Evolutionary conservation across 345 rosid species (phyloP).

Genomic region (Adansonia digitata): DNA sequence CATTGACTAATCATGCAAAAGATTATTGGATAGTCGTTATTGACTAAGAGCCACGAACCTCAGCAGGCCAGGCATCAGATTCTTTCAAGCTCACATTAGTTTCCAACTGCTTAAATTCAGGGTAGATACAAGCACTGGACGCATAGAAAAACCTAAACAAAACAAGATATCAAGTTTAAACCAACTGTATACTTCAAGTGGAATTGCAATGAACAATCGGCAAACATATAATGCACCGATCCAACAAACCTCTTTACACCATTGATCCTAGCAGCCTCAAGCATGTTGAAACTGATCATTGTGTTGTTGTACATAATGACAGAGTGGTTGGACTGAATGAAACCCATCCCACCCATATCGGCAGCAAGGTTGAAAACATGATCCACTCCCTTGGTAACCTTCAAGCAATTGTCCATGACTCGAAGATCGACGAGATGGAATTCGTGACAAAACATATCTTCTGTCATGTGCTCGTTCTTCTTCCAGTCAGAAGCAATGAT

Average conservation of each 20-base stretch:
- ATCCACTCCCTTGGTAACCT: conserved; percentile 65
- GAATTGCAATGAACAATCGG: background rate
- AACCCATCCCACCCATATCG: conserved; percentile 99
- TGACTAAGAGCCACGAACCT: conserved; percentile 33
- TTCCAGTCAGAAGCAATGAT: conserved; percentile 98
- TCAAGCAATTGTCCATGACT: conserved; percentile 96
- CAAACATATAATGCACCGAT: background rate
- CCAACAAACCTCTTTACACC: conserved; percentile 69
- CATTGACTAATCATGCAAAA: background rate
- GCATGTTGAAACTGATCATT: conserved; percentile 97
- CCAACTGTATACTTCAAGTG: background rate
- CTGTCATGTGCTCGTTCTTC: conserved; percentile 99
- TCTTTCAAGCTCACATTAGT: conserved; percentile 98
- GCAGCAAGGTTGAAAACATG: conserved; percentile 98
- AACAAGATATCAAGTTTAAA: conserved; percentile 9
- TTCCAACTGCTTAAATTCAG: conserved; percentile 95
- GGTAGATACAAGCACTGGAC: conserved; percentile 97
- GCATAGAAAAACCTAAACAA: conserved; percentile 84
- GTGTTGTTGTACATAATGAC: conserved; percentile 97
- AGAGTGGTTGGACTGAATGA: conserved; percentile 95
- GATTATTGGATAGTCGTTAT: background rate
- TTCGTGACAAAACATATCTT: conserved; percentile 95
- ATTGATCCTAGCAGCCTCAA: conserved; percentile 84
- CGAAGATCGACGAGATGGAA: conserved; percentile 92
- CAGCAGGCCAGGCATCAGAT: conserved; percentile 99